Percentiles rank a stretch among this genome's conserved stretches.
Evolutionary conservation across 352 stramenopile species (phyloP).

Genomic region (Pythium coloratum): DNA sequence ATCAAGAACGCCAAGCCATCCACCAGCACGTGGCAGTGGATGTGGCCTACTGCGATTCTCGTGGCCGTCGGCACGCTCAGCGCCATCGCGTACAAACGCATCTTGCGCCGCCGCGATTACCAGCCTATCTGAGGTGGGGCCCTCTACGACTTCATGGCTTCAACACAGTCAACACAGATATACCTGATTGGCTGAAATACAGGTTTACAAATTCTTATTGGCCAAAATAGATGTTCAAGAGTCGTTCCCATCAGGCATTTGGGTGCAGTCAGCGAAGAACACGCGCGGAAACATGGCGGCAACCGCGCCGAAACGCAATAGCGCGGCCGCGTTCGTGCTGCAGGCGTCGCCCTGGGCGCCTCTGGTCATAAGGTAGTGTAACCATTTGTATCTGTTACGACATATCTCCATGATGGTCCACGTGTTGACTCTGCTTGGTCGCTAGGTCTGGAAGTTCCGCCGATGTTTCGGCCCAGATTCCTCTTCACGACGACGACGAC

Average conservation of each 20-base stretch:
- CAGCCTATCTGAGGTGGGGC: conserved; percentile 17
- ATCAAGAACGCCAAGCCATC: conserved; percentile 1
- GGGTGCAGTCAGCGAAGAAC: conserved; percentile 6
- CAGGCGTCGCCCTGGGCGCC: conserved; percentile 52
- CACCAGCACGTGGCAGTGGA: conserved; percentile 37
- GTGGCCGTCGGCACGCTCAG: conserved; percentile 40
- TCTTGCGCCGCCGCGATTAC: conserved; percentile 44
- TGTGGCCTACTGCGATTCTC: conserved; percentile 36
- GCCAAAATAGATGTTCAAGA: too few relatives aligned
- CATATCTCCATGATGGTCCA: background rate
- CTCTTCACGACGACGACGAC: conserved; percentile 21
- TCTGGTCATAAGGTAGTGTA: conserved; percentile 42
- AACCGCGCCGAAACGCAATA: conserved; percentile 12
- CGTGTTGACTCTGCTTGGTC: background rate
- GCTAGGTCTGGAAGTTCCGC: conserved; percentile 49
- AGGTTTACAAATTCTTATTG: background rate
- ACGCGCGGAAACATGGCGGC: conserved; percentile 1
- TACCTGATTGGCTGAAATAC: conserved; percentile 16
- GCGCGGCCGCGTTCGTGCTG: conserved; percentile 47
- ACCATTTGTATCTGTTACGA: background rate
- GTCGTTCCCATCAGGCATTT: background rate
- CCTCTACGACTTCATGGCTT: background rate
- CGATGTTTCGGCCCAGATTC: conserved; percentile 44
- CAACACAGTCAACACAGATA: background rate
- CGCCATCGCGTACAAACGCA: conserved; percentile 45